These are phyloP conservation scores for Tetracladium maxilliforme DNA, from an alignment of 2,329 filamentous ascomycete species.

Conservation along the genomic window DNA sequence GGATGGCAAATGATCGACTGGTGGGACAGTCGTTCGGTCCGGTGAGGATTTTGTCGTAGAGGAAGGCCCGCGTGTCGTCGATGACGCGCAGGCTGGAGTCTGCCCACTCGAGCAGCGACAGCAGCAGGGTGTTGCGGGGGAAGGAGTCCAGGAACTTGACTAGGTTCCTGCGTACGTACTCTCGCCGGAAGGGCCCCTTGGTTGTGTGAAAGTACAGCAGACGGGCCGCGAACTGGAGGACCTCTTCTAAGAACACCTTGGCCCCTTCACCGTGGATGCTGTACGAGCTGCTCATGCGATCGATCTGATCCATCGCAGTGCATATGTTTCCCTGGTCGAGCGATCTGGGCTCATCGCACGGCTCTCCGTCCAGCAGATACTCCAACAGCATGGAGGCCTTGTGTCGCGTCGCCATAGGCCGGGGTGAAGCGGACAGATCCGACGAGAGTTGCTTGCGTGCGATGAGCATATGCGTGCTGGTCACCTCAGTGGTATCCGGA, in stretches of 20 bases:
- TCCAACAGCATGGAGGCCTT: too few species aligned
- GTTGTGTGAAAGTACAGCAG: conserved; percentile 51
- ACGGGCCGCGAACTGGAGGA: conserved; percentile 49
- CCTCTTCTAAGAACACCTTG: conserved; percentile 33
- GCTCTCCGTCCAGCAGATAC: conserved; percentile 34
- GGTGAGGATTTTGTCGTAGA: conserved; percentile 26
- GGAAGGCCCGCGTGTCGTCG: conserved; percentile 57
- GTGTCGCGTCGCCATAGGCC: too few species aligned
- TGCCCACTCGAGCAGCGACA: conserved; percentile 59
- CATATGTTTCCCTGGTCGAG: conserved; percentile 38
- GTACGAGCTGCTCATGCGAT: conserved; percentile 23
- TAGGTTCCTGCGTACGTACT: conserved; percentile 47
- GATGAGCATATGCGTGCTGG: too few species aligned
- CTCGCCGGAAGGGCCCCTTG: conserved; percentile 52
- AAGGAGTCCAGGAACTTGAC: conserved; percentile 45
- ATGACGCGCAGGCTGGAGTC: conserved; percentile 58
- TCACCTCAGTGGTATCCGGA: too few species aligned
- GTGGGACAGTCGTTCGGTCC: conserved; percentile 21
- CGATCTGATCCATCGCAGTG: conserved; percentile 27
- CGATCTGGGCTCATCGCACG: conserved; percentile 24
- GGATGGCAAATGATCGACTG: conserved; percentile 37
- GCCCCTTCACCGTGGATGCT: conserved; percentile 18
- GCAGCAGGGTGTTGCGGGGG: conserved; percentile 63
- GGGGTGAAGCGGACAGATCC: too few species aligned
- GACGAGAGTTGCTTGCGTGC: too few species aligned